Base-by-base conservation (phyloP, 768 basidiomycete genomes). In the Lenzites betulinus region DNA sequence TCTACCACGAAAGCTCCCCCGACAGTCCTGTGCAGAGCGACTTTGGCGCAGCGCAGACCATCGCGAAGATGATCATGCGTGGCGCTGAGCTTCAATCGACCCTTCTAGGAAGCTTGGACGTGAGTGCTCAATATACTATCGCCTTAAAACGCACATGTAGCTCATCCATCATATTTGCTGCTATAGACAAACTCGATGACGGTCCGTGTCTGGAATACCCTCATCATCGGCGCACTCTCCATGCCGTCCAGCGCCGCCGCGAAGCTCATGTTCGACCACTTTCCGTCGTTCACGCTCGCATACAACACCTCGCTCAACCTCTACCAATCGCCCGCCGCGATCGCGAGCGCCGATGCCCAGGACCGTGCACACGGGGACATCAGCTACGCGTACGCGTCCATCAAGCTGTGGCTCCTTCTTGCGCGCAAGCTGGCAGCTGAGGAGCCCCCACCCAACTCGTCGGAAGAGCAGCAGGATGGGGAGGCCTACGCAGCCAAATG, bases 331-430 rank as follows among this genome's bases (percentile, higher is more conserved):
- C 63, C 57, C 78, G 58, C 67, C 74, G 15, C 75, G 77, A 41
- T 74, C 1, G 70, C 71, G 5, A 68, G 68, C 38, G 69, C 75
- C 13, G 63, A 63, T 2, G 25, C 49, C 0, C 69, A 77, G 11
- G 80, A 83, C 30, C 68, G 75, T 5, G 81, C 80, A 6, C 80
- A 81, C 35, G 76, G 79, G 0, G 86, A 88, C 61, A 77, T 91
- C 47, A 89, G 89, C 67, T 81, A 87, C 65, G 87, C 85, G 1
- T 88, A 86, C 66, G 79, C 85, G 28, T 78, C 86, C 0, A 81
- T 90, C 66, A 90, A 89, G 67, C 72, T 89, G 1, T 92, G 90
- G 90, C 68, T 92, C 9, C 72, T 90, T 59, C 72, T 90, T 13
- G 83, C 81, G 1, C 76, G 78, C 53, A 80, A 73, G 62, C 33